Evolutionary conservation across 371 early-diverging fungal genomes (phyloP).

Genomic region (Ordospora pajunii): DNA sequence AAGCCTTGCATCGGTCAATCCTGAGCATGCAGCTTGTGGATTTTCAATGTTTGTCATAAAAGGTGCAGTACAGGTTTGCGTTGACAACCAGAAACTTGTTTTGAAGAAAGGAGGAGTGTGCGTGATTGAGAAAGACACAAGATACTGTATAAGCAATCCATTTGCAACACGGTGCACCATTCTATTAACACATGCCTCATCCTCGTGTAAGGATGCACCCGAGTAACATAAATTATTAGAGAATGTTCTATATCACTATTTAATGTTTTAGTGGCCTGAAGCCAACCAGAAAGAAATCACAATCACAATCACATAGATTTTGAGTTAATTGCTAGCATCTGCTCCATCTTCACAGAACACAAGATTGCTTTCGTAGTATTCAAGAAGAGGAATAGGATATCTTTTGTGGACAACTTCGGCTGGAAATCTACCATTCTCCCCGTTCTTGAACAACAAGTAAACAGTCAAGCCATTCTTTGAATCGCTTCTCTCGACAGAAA

Average conservation of each 20-base stretch:
- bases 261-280: no score
- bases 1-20: constrained; percentile 20
- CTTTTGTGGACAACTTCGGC: constrained; percentile 12
- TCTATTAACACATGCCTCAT: constrained; percentile 15
- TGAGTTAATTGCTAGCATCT: background rate
- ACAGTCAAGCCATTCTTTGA: background rate
- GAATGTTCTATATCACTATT: no score
- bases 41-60: constrained; percentile 48
- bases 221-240: background rate
- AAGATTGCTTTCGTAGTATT: constrained; percentile 50
- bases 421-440: constrained; percentile 1
- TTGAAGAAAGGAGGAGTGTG: constrained; percentile 37
- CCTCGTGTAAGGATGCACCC: no score
- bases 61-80: constrained; percentile 33
- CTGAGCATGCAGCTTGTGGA: constrained; percentile 21
- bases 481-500: constrained; percentile 12
- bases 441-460: constrained; percentile 28
- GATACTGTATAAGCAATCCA: constrained; percentile 19
- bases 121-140: constrained; percentile 24
- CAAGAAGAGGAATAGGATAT: constrained; percentile 38
- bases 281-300: no score
- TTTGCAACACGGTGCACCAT: constrained; percentile 12
- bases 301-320: no score
- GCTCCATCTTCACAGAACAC: constrained; percentile 22
- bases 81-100: background rate